Base-by-base conservation (phyloP, 306 rosid genomes). In the Trifolium fragiferum region DNA sequence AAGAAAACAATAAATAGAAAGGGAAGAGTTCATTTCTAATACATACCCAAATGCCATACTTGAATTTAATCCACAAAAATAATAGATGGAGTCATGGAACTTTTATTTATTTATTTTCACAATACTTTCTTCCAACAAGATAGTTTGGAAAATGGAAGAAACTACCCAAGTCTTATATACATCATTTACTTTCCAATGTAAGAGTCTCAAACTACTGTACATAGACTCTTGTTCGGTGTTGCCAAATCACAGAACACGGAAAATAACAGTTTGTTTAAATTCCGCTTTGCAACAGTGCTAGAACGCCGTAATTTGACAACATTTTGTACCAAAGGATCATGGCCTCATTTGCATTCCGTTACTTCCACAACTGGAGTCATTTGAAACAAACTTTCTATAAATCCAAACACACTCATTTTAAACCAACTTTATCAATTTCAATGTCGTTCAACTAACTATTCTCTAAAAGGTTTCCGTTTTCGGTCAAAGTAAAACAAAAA, bases 401-500 rank as follows among this genome's bases (percentile, higher is more conserved):
- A 54, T 9, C 60, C 32, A 20, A 20, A 20, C 30, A 20, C 30
- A 20, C 30, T 53, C 25, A n/a, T 64, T 53, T 53, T 54, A 64
- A 38, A 32, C 67, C 54, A 13, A 23, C 13, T 14, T 54, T 41
- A 55, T 65, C 41, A 73, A 67, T 58, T 47, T 47, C 25, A 38
- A 70, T 0, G 8, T 38, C 66, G 43, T 62, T 62, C 67, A 78
- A 40, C 40, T 60, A 60, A 33, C 46, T 10, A 15, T 12, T 73
- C 51, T 15, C 27, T 27, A 58, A 50, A 58, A 60, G 13, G 50
- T 27, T 50, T 16, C 5, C 19, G 64, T 68, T 33, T 61, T 68
- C 13, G 1, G 70, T 66, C 38, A 74, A 37, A 61, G 23, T 73
- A 58, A 74, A 25, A n/a, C 19, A 68, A 69, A 62, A 80, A 19